These are phyloP conservation scores for Penicillium freii DNA, from an alignment of 2,329 filamentous ascomycete genomes.

Conservation along the genomic window DNA sequence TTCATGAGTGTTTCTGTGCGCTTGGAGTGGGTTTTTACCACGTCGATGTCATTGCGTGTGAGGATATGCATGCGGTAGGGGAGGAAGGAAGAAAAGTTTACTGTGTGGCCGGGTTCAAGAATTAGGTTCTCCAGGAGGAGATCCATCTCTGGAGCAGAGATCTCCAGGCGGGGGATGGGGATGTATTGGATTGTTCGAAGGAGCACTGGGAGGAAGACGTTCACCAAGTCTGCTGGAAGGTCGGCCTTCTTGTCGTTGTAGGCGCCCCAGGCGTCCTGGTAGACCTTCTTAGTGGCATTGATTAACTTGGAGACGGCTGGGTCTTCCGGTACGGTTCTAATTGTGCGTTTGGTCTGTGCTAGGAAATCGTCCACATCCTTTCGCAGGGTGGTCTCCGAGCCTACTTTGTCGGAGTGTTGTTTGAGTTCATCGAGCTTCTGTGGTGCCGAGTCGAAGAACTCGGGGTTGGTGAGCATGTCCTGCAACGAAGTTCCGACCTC, in stretches of 20 bases:
- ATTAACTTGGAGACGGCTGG: slow-evolving; percentile 68
- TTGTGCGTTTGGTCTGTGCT: slow-evolving; percentile 64
- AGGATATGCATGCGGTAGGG: slow-evolving; percentile 79
- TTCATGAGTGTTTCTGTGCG: slow-evolving; percentile 65
- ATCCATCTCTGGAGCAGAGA: slow-evolving; percentile 79
- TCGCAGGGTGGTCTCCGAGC: slow-evolving; percentile 65
- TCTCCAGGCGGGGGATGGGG: slow-evolving; percentile 85
- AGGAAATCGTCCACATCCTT: slow-evolving; percentile 73
- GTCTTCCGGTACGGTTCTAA: slow-evolving; percentile 69
- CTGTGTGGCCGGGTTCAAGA: slow-evolving; percentile 78
- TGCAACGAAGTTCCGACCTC: slow-evolving; percentile 73
- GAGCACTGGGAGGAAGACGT: slow-evolving; percentile 76
- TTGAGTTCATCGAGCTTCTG: slow-evolving; percentile 62
- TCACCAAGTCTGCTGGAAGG: slow-evolving; percentile 70
- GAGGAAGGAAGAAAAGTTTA: slow-evolving; percentile 85
- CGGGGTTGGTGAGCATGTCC: slow-evolving; percentile 78
- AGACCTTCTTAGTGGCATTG: slow-evolving; percentile 65
- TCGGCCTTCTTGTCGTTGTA: slow-evolving; percentile 66
- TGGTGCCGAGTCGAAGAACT: slow-evolving; percentile 76
- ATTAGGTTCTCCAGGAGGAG: slow-evolving; percentile 87
- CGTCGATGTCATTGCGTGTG: slow-evolving; percentile 81
- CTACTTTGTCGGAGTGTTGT: slow-evolving; percentile 57
- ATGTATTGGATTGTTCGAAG: slow-evolving; percentile 79
- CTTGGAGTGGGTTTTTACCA: slow-evolving; percentile 71
- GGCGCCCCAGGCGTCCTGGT: slow-evolving; percentile 65